These are phyloP conservation scores for Penstemon eatonii DNA, from an alignment of 257 asterid species.

Conservation along the genomic window DNA sequence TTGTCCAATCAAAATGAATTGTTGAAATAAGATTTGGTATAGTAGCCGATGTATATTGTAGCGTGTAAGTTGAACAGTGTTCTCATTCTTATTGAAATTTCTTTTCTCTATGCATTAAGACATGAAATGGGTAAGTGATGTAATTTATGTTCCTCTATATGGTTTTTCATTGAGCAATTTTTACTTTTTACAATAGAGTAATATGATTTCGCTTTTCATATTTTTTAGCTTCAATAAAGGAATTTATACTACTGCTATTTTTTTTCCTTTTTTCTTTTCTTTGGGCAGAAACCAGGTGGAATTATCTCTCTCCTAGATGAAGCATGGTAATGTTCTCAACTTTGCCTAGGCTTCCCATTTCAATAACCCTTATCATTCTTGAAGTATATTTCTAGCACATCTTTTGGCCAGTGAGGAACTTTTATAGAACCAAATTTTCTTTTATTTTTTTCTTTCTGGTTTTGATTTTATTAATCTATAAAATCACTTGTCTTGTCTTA, in stretches of 20 bases:
- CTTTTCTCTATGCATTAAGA: background rate
- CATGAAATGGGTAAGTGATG: background rate
- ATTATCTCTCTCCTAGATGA: slow-evolving; percentile 92
- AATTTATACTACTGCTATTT: slow-evolving; percentile 19
- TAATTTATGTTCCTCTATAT: background rate
- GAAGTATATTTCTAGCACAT: slow-evolving; percentile 22
- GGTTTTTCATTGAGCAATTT: slow-evolving; percentile 17
- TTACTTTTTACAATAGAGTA: background rate
- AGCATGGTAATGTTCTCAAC: slow-evolving; percentile 70
- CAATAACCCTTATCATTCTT: background rate
- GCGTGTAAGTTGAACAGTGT: background rate
- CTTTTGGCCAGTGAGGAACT: slow-evolving; percentile 20
- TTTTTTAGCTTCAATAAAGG: background rate
- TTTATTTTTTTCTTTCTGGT: background rate
- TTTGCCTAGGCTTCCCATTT: slow-evolving; percentile 18
- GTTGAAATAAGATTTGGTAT: background rate
- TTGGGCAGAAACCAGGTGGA: slow-evolving; percentile 97
- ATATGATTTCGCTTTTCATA: slow-evolving; percentile 8
- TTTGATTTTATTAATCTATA: slow-evolving; percentile 23
- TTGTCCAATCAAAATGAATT: background rate
- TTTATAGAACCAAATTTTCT: slow-evolving; percentile 12
- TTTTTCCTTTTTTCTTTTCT: slow-evolving; percentile 18
- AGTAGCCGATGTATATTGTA: background rate
- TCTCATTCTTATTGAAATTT: background rate
- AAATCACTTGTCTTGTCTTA: slow-evolving; percentile 15